Base-by-base conservation (phyloP, 2,329 filamentous ascomycete species). In the Paecilomyces sp. region DNA sequence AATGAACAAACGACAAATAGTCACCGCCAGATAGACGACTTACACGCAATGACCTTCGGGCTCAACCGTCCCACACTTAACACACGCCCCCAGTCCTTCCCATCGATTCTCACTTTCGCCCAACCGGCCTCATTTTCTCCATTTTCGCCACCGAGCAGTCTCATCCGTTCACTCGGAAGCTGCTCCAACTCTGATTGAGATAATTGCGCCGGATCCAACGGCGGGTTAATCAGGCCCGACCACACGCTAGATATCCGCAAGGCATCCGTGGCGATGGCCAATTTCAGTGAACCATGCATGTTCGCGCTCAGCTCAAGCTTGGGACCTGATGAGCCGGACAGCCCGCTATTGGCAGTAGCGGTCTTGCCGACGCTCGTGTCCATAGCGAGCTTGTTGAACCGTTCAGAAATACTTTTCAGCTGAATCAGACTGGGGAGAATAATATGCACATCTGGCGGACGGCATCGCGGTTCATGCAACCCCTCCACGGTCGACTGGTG, bases 371-470 rank as follows among this genome's bases (percentile, higher is more conserved):
- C 55, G 8, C 64, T 66, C 33, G 62, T 78, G 24, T 80, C 78
- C 47, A 65, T 66, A 1, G 90, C 91, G 2, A 97, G 85, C 70
- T 90, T 93, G 51, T 92, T 97, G 76, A 97, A 97, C 57, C 94
- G 88, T 74, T 99, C 94, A 3, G 91, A 96, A 63, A 99, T 94
- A 63, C 88, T 89, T 72, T 97, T 97, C 60, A 99, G 82, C 70
- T 97, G 92, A 51, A 92, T 81, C 3, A 99, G 79, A 4, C 91
- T 88, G 0, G 94, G 94, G 3, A 99, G 82, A 58, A 92, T 87
- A 70, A 99, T 96, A 76, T 97, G 90, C 2, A 97, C 92, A 69
- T 97, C 94, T 47, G 93, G 91, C 67, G 96, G 92, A 61, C 91
- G 88, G 61, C 92, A 91, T 62, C 88, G 87, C 13, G 94, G 94